Conservation (phyloP, 2,329 filamentous ascomycete species). For the Phaeosphaeriaceae sp. region DNA sequence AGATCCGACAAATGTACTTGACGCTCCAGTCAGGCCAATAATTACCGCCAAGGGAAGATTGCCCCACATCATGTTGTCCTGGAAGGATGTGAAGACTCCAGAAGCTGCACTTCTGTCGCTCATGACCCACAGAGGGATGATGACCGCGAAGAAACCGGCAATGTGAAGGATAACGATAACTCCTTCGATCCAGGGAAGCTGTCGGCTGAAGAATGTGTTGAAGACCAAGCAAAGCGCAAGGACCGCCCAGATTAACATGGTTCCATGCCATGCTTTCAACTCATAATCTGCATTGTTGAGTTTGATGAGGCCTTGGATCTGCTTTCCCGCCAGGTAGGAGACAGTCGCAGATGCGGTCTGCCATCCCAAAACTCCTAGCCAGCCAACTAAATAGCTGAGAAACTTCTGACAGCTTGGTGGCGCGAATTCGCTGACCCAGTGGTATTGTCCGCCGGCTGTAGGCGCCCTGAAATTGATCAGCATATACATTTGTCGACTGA, state of each 20-base stretch:
- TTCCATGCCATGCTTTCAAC: conserved; percentile 55
- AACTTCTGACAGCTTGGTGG: conserved; percentile 30
- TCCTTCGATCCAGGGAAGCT: conserved; percentile 38
- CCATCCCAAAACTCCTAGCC: conserved; percentile 49
- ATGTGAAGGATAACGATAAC: conserved; percentile 41
- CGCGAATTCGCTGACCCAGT: conserved; percentile 36
- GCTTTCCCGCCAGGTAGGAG: conserved; percentile 25
- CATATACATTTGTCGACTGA: too few relatives aligned
- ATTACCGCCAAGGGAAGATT: conserved; percentile 40
- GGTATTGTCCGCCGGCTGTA: conserved; percentile 20
- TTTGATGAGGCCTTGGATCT: conserved; percentile 45
- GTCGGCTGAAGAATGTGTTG: conserved; percentile 47
- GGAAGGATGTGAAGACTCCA: conserved; percentile 34
- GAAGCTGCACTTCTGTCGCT: conserved; percentile 22
- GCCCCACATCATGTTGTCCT: conserved; percentile 44
- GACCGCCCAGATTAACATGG: conserved; percentile 47
- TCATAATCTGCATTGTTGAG: conserved; percentile 52
- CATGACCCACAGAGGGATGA: conserved; percentile 40
- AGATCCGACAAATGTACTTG: conserved; percentile 33
- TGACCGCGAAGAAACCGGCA: conserved; percentile 49
- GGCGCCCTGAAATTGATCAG: conserved; percentile 10
- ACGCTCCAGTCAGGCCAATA: conserved; percentile 40
- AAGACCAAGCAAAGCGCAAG: conserved; percentile 47
- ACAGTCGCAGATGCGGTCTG: conserved; percentile 37
- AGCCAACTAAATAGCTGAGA: conserved; percentile 39